phyloP scores from a whole-genome alignment of 2,329 filamentous ascomycete species.

The Dichotomopilus funicola region DNA sequence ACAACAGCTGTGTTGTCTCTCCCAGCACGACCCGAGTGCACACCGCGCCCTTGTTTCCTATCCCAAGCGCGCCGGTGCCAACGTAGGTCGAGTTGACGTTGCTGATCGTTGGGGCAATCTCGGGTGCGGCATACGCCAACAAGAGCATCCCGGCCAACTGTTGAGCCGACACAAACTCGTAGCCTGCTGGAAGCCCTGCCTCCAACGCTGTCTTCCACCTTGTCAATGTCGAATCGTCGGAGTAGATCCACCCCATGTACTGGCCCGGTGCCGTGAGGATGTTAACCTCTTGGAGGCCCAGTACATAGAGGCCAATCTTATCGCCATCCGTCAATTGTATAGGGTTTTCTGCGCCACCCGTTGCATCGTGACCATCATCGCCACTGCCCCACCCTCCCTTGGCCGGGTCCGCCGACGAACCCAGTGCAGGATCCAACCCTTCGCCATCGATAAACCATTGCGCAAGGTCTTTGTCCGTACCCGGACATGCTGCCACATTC shows the following conservation, averaged over 20 bases:
- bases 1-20: constrained; percentile 81
- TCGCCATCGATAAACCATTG: constrained; percentile 81
- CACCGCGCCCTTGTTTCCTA: constrained; percentile 94
- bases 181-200: constrained; percentile 67
- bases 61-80: constrained; percentile 81
- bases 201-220: constrained; percentile 77
- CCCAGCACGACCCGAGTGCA: constrained; percentile 76
- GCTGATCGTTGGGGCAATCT: constrained; percentile 65
- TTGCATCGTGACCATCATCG: constrained; percentile 28
- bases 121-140: constrained; percentile 77
- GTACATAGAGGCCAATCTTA: constrained; percentile 80
- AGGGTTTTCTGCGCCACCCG: constrained; percentile 34
- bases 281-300: constrained; percentile 88
- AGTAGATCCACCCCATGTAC: constrained; percentile 64
- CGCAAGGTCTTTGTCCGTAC: constrained; percentile 79
- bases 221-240: constrained; percentile 48
- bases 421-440: constrained; percentile 59
- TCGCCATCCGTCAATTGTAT: constrained; percentile 50
- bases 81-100: constrained; percentile 77
- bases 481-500: constrained; percentile 84
- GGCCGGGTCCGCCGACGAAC: constrained; percentile 43
- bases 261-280: constrained; percentile 75
- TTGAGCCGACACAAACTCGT: constrained; percentile 68
- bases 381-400: constrained; percentile 34
- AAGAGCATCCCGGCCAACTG: constrained; percentile 82